phyloP scores from a whole-genome alignment of 2,329 filamentous ascomycete genomes.

The Tolypocladium amazonense region DNA sequence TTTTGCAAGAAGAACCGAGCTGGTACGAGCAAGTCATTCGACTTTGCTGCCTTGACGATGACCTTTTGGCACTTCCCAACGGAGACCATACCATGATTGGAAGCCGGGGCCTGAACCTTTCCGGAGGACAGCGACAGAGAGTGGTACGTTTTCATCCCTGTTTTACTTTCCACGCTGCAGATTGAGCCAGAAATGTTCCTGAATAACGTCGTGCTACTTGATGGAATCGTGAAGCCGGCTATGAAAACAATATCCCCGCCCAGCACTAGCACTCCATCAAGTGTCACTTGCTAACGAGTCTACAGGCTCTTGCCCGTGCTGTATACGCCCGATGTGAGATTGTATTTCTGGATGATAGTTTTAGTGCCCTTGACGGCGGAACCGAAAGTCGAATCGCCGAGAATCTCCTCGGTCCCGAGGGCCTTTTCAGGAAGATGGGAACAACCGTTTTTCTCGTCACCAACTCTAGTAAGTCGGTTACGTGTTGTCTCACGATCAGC shows the following conservation, averaged over 20 bases:
- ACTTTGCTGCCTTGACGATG: constrained; percentile 8
- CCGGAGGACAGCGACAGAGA: constrained; percentile 12
- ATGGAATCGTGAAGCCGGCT: not conserved
- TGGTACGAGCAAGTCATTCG: constrained; percentile 9
- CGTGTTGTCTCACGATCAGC: not conserved
- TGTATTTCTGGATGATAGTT: not conserved
- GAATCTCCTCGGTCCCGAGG: not conserved
- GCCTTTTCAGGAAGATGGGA: not conserved
- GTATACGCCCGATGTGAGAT: not conserved
- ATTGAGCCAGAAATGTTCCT: not conserved
- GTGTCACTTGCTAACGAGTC: not conserved
- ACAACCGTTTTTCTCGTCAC: not conserved
- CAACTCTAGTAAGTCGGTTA: not conserved
- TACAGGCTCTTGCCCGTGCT: not conserved
- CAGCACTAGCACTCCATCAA: not conserved
- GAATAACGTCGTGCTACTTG: not conserved
- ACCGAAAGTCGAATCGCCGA: not conserved
- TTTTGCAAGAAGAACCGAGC: not conserved
- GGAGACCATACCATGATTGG: constrained; percentile 8
- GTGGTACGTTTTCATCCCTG: constrained; percentile 6
- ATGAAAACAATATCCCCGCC: not conserved
- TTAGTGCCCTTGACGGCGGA: not conserved
- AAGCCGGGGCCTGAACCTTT: constrained; percentile 9
- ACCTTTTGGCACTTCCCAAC: constrained; percentile 8
- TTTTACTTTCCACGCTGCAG: not conserved